Evolutionary conservation across 2,329 filamentous ascomycete genomes (phyloP), one percentile per base, ranked within the genome.

Genomic region (Cladorrhinum sp.): DNA sequence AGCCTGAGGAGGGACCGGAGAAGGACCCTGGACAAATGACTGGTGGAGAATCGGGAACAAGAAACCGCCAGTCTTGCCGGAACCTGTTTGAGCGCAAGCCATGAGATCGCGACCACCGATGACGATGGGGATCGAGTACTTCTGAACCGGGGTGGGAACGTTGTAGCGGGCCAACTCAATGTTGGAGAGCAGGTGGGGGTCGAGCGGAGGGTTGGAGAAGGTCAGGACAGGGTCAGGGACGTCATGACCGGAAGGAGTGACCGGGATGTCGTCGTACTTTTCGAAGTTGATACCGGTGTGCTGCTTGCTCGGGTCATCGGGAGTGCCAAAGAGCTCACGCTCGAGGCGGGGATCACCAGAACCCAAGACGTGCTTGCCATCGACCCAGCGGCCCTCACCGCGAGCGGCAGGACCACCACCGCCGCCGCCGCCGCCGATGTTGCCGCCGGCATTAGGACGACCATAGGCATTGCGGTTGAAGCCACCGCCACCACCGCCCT

Each of bases 211-310:
- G 78, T 95, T 96, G 74, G 86, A 92, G 85, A 99, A 99, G 64
- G 87, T 84, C 67, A 88, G 88, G 68, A 97, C 91, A 45, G 93
- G 90, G 73, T 98, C 95, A 50, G 95, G 95, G 57, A 98, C 92
- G 73, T 96, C 87, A 57, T 92, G 88, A 63, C 95, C 95, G 62
- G 93, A 97, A 65, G 95, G 95, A 79, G 98, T 95, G 66, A 99
- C 95, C 58, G 95, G 95, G 68, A 99, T 99, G 77, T 99, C 95
- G 74, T 99, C 95, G 79, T 99, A 99, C 84, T 99, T 99, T 81
- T 96, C 89, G 75, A 99, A 99, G 85, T 99, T 99, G 89, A 99
- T 98, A 78, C 95, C 95, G 32, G 92, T 97, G 72, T 96, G 91
- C 77, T 96, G 91, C 84, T 97, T 98, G 68, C 89, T 87, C 65